Evolutionary conservation across 1,284 basidiomycete genomes (phyloP).

Genomic region (Gomphus bonarii): DNA sequence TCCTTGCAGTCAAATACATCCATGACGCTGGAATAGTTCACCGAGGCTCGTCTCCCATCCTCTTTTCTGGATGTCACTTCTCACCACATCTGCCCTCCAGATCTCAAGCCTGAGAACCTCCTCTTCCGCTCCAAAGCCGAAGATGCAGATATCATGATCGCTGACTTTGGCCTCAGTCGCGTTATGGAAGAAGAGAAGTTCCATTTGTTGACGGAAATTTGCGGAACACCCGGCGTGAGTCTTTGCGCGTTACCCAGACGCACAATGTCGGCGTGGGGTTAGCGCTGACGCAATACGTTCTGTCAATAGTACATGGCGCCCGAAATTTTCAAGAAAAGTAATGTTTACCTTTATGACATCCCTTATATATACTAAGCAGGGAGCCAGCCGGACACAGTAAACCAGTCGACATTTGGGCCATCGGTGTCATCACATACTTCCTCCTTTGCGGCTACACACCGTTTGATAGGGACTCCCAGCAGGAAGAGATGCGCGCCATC

Average conservation of each 20-base stretch:
- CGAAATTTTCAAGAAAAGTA: slow-evolving; percentile 93
- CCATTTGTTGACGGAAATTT: slow-evolving; percentile 86
- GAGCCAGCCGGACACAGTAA: slow-evolving; percentile 79
- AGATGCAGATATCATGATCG: slow-evolving; percentile 92
- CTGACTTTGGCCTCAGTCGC: slow-evolving; percentile 90
- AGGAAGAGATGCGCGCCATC: slow-evolving; percentile 89
- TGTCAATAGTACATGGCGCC: slow-evolving; percentile 84
- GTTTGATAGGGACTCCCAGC: slow-evolving; percentile 84
- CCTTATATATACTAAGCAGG: background rate
- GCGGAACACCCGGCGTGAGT: slow-evolving; percentile 77
- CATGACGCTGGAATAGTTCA: slow-evolving; percentile 95
- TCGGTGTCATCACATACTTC: slow-evolving; percentile 96
- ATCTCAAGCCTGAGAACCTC: slow-evolving; percentile 96
- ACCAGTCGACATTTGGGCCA: slow-evolving; percentile 95
- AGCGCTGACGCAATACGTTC: no score
- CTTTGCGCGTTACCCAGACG: background rate
- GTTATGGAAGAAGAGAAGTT: slow-evolving; percentile 89
- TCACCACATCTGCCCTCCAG: slow-evolving; percentile 26
- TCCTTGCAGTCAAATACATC: slow-evolving; percentile 84
- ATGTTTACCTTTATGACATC: slow-evolving; percentile 18
- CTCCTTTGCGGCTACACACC: slow-evolving; percentile 91
- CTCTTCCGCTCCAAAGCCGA: slow-evolving; percentile 87
- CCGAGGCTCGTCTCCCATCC: slow-evolving; percentile 44
- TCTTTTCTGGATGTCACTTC: background rate
- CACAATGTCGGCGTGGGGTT: slow-evolving; percentile 6